phyloP scores from a whole-genome alignment of 495 filamentous ascomycete genomes.

The Neurospora cerealis region DNA sequence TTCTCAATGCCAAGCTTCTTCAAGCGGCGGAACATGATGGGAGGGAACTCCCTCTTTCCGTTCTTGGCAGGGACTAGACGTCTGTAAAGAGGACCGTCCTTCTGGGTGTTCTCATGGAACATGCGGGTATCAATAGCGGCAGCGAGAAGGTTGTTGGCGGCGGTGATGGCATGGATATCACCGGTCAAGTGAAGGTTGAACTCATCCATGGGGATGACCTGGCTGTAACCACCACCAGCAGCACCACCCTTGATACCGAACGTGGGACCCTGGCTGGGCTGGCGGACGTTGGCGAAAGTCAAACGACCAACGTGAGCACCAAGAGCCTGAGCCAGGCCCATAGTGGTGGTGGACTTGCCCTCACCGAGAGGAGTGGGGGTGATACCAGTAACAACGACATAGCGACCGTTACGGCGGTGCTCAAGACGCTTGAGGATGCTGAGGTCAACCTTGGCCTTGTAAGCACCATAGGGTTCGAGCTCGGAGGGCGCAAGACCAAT shows the following conservation, averaged over 20 bases:
- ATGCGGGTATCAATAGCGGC: slow-evolving; percentile 96
- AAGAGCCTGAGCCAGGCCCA: slow-evolving; percentile 91
- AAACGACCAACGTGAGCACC: slow-evolving; percentile 79
- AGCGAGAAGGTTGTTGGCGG: slow-evolving; percentile 96
- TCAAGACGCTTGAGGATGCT: slow-evolving; percentile 68
- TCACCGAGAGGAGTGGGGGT: slow-evolving; percentile 97
- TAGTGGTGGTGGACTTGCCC: slow-evolving; percentile 97
- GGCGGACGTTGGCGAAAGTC: slow-evolving; percentile 90
- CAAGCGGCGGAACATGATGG: slow-evolving; percentile 81
- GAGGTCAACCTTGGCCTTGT: slow-evolving; percentile 91
- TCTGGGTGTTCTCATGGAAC: slow-evolving; percentile 94
- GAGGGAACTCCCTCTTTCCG: slow-evolving; percentile 75
- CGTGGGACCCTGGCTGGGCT: slow-evolving; percentile 93
- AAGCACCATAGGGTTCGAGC: slow-evolving; percentile 85
- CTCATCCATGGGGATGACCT: slow-evolving; percentile 99
- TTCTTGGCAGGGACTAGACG: slow-evolving; percentile 84
- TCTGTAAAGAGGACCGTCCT: slow-evolving; percentile 79
- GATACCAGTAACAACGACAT: slow-evolving; percentile 88
- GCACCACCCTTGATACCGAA: slow-evolving; percentile 99
- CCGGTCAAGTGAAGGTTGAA: slow-evolving; percentile 97
- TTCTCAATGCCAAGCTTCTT: slow-evolving; percentile 95
- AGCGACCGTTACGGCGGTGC: slow-evolving; percentile 80
- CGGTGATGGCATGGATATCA: slow-evolving; percentile 95
- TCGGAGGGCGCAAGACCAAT: slow-evolving; percentile 78
- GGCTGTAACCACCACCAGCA: slow-evolving; percentile 93